Conservation (phyloP, 1,284 basidiomycete species). For the Ustilago shanxiensis region DNA sequence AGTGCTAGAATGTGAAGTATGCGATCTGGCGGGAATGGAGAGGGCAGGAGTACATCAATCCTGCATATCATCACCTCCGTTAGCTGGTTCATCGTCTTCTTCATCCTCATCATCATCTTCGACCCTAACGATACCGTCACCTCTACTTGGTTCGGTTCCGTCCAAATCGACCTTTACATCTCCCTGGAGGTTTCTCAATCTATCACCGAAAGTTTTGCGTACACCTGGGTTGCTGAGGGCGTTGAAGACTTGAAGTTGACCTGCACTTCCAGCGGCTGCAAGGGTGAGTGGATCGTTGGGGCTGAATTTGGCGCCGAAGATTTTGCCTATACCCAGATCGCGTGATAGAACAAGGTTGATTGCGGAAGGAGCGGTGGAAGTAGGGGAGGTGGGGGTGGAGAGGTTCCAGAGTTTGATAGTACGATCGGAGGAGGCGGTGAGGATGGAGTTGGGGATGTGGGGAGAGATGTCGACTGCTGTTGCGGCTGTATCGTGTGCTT, state of each 20-base stretch:
- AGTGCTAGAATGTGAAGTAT: not conserved
- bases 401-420: slow-evolving; percentile 86
- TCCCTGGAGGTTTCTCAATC: slow-evolving; percentile 48
- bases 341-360: slow-evolving; percentile 89
- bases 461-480: slow-evolving; percentile 92
- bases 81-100: slow-evolving; percentile 32
- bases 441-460: slow-evolving; percentile 88
- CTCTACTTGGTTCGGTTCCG: slow-evolving; percentile 39
- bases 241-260: slow-evolving; percentile 95
- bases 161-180: slow-evolving; percentile 32
- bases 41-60: too few species aligned
- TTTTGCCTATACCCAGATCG: slow-evolving; percentile 95
- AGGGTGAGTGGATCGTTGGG: slow-evolving; percentile 94
- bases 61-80: slow-evolving; percentile 37
- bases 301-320: slow-evolving; percentile 89
- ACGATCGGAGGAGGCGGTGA: slow-evolving; percentile 93
- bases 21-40: not conserved
- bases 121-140: slow-evolving; percentile 51
- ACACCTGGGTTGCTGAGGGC: slow-evolving; percentile 70
- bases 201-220: slow-evolving; percentile 69
- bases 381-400: slow-evolving; percentile 75
- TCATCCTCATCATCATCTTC: slow-evolving; percentile 52
- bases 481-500: slow-evolving; percentile 94
- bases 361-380: slow-evolving; percentile 11
- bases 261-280: slow-evolving; percentile 92